Conservation (phyloP, 1,284 basidiomycete species). For the Erythrobasidium hasegawianum region DNA sequence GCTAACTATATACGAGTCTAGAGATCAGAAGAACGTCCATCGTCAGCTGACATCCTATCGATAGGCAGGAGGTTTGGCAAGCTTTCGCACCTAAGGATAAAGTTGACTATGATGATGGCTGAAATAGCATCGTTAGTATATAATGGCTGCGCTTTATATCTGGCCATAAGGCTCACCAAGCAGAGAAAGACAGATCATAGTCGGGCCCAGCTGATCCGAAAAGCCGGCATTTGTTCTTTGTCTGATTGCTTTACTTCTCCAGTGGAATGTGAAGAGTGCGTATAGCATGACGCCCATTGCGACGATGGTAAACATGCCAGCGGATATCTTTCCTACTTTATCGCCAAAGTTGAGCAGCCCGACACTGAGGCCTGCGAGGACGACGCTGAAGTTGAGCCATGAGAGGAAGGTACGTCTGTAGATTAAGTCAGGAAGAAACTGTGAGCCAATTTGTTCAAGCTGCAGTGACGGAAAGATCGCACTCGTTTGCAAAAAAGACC, state of each 20-base stretch:
- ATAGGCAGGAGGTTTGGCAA: too few relatives aligned
- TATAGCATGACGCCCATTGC: slow-evolving; percentile 97
- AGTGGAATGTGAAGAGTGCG: slow-evolving; percentile 59
- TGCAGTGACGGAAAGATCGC: slow-evolving; percentile 43
- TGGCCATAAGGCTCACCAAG: slow-evolving; percentile 70
- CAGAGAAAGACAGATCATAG: slow-evolving; percentile 76
- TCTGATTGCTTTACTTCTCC: slow-evolving; percentile 90
- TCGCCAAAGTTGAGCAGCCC: slow-evolving; percentile 96
- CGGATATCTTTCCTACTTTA: slow-evolving; percentile 84
- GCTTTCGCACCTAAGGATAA: too few relatives aligned
- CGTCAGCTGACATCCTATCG: too few relatives aligned
- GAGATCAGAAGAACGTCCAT: too few relatives aligned
- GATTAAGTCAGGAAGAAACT: background rate
- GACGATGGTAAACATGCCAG: slow-evolving; percentile 85
- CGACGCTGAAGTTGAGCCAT: slow-evolving; percentile 77
- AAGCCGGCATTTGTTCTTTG: slow-evolving; percentile 89
- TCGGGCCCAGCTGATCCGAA: slow-evolving; percentile 88
- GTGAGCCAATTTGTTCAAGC: background rate
- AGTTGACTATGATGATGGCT: too few relatives aligned
- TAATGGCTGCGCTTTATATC: too few relatives aligned
- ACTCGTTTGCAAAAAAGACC: slow-evolving; percentile 81
- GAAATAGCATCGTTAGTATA: too few relatives aligned
- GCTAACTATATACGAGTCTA: too few relatives aligned
- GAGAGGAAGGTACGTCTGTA: slow-evolving; percentile 72
- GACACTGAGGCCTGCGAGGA: slow-evolving; percentile 86